Evolutionary conservation across 371 early-diverging fungal species (phyloP), one percentile per base, ranked within the genome.

Genomic region (Syncephalastrum racemosum): DNA sequence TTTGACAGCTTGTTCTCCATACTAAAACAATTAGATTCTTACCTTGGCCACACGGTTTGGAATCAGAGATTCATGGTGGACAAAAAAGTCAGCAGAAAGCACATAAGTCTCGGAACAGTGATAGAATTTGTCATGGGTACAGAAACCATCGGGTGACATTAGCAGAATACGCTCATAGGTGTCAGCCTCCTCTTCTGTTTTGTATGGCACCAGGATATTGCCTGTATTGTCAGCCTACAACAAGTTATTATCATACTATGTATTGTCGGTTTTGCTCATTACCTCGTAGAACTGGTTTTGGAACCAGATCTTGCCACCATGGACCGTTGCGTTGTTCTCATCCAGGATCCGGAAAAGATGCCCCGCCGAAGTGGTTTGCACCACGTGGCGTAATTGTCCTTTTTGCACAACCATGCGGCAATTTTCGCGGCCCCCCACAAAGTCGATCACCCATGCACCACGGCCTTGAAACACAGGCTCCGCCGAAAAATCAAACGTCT

Each of bases 161-260:
- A 71, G 59, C 16, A 82, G 52, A 0, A 67, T n/a, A 5, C 59
- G 53, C 4, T 46, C 54, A 1, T 23, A 36, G 2, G 10, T 44
- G 7, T 36, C 48, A 3, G 57, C 41, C 13, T 25, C 36, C 23
- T 54, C 43, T 1, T 62, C 47, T 10, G 24, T n/a, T 22, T 39
- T 27, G 55, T 80, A 84, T 0, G 84, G 79, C 23, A 84, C 71
- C 41, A 74, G 31, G 20, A 81, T 70, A 39, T 79, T 71, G 4
- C 70, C 70, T 8, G 60, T 40, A 1, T 62, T 55, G 40, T 77
- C 78, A 15, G 79, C 58, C 82, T 81, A 63, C n/a, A 47, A 25
- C 3, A 27, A 24, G 39, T 52, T n/a, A 52, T 39, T 42, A 43
- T 13, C 14, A 53, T 18, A 22, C 7, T 8, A 23, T 48, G n/a